phyloP scores from a whole-genome alignment of 176 grass and related monocot species.

The Triticum timopheevii region DNA sequence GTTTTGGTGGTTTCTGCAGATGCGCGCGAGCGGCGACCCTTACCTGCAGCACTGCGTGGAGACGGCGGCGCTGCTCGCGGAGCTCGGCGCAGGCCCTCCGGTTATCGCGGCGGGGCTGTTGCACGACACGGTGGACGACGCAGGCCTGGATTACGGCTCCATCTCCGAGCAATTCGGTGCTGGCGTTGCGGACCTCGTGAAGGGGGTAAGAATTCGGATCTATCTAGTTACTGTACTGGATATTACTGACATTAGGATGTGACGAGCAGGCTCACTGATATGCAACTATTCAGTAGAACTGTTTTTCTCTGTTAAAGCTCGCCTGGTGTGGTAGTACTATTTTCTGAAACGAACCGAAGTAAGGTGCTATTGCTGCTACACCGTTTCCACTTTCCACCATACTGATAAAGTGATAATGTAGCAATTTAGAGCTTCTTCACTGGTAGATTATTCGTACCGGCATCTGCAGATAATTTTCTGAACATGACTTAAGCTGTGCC shows the following conservation, averaged over 20 bases:
- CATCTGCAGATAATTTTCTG: neutral
- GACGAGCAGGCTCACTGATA: neutral
- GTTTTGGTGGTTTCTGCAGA: constrained; percentile 30
- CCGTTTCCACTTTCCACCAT: neutral
- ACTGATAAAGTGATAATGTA: neutral
- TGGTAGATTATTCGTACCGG: neutral
- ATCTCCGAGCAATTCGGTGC: constrained; percentile 67
- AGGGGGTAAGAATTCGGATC: constrained; percentile 61
- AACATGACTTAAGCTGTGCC: neutral
- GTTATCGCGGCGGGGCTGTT: constrained; percentile 74
- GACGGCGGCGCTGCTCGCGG: constrained; percentile 67
- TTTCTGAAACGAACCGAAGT: neutral
- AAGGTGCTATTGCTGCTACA: neutral
- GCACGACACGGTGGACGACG: constrained; percentile 85
- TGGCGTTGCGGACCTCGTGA: constrained; percentile 66
- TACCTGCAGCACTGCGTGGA: constrained; percentile 80
- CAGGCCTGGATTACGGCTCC: constrained; percentile 50
- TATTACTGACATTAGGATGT: constrained; percentile 7
- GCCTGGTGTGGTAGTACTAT: neutral
- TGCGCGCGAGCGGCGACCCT: constrained; percentile 62
- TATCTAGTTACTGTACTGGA: neutral
- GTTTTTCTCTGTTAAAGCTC: neutral
- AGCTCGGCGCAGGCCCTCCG: constrained; percentile 51
- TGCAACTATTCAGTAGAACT: neutral
- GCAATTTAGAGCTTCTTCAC: neutral